Evolutionary conservation across 805 yeast species (phyloP).

Genomic region (Nakazawaea anatomiae): DNA sequence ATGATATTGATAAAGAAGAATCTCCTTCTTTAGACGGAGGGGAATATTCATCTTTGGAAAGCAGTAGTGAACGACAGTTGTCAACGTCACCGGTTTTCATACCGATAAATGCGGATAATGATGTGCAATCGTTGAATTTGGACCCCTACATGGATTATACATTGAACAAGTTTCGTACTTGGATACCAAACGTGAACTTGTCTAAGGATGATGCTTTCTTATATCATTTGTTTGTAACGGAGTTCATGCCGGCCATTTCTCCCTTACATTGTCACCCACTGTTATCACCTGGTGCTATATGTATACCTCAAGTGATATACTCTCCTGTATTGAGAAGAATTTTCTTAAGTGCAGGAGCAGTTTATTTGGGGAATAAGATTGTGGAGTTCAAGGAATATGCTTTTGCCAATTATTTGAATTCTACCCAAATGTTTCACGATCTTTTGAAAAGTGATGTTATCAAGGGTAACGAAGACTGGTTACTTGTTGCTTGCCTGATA

Average conservation of each 20-base stretch:
- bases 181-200: conserved; percentile 14
- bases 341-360: conserved; percentile 35
- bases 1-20: background rate
- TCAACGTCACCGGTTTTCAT: background rate
- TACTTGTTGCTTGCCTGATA: conserved; percentile 32
- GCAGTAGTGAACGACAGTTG: background rate
- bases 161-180: conserved; percentile 5
- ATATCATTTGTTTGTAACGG: conserved; percentile 10
- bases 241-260: conserved; percentile 9
- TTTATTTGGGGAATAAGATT: conserved; percentile 28
- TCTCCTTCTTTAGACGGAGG: background rate
- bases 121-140: background rate
- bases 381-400: conserved; percentile 20
- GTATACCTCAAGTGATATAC: conserved; percentile 28
- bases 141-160: conserved; percentile 5
- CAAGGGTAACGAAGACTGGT: conserved; percentile 30
- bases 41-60: too few species aligned
- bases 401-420: conserved; percentile 18
- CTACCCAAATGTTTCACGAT: conserved; percentile 16
- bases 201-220: conserved; percentile 12
- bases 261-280: conserved; percentile 22
- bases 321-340: conserved; percentile 25
- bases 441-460: conserved; percentile 17
- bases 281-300: conserved; percentile 33
- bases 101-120: background rate